phyloP scores from a whole-genome alignment of 805 yeast genomes.

The Ogataea angusta region DNA sequence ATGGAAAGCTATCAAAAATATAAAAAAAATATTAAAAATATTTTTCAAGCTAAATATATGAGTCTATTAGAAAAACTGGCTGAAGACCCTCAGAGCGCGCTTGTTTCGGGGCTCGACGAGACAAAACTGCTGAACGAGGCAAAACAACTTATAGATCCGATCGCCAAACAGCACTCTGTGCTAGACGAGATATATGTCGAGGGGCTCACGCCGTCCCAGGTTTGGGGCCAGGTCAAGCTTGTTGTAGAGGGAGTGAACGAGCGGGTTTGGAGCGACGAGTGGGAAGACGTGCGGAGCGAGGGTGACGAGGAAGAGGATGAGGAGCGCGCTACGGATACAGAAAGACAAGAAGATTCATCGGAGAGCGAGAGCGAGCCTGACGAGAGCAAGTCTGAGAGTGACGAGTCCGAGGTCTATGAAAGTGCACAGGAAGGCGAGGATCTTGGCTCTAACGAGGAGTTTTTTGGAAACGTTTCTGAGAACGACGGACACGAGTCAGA shows the following conservation, averaged over 20 bases:
- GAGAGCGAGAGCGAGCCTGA: slow-evolving; percentile 28
- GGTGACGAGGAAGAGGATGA: slow-evolving; percentile 22
- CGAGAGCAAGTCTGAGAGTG: slow-evolving; percentile 11
- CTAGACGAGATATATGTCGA: slow-evolving; percentile 80
- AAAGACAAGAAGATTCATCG: slow-evolving; percentile 14
- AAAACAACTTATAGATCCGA: slow-evolving; percentile 56
- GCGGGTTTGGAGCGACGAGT: slow-evolving; percentile 41
- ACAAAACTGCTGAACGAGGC: slow-evolving; percentile 32
- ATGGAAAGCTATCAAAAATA: no score
- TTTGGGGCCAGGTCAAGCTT: slow-evolving; percentile 90
- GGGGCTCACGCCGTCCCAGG: slow-evolving; percentile 86
- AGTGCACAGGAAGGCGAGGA: slow-evolving; percentile 29
- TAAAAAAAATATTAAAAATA: slow-evolving; percentile 1
- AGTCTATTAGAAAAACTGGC: slow-evolving; percentile 17
- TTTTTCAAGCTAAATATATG: slow-evolving; percentile 4
- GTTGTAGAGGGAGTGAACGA: slow-evolving; percentile 77
- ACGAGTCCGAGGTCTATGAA: slow-evolving; percentile 18
- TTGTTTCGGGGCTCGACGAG: slow-evolving; percentile 14
- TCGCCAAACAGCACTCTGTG: slow-evolving; percentile 46
- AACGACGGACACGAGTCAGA: slow-evolving; percentile 14
- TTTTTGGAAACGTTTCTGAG: slow-evolving; percentile 17
- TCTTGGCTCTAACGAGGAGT: slow-evolving; percentile 21
- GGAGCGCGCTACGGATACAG: slow-evolving; percentile 15
- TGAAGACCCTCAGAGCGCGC: slow-evolving; percentile 19
- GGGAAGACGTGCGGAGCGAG: slow-evolving; percentile 19